Evolutionary conservation across 257 asterid species (phyloP), one percentile per base, ranked within the genome.

Genomic region (Solanum lycopersicoides): DNA sequence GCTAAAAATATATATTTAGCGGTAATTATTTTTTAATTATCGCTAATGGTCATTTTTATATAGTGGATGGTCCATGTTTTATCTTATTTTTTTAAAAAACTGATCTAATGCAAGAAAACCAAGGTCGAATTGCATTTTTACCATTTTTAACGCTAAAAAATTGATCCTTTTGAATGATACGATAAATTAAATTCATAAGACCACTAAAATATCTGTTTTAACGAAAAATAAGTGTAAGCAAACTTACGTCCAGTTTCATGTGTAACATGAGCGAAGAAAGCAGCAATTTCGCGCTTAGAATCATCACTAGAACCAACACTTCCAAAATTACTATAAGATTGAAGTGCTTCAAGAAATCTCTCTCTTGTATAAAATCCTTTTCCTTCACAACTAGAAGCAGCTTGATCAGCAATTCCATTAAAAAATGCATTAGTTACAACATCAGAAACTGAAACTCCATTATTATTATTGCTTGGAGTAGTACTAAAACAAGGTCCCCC

Each of bases 181-280:
- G 71, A 37, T n/a, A 3, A 23, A 63, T 25, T n/a, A n/a, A n/a
- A 65, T n/a, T n/a, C 2, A 23, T n/a, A n/a, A n/a, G 71, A 23
- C 3, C 16, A 63, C 20, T 65, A 65, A 65, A 59, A 2, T 6
- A 59, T 21, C 2, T 4, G 2, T 20, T 59, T 65, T 25, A 65
- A 65, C 12, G 3, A 2, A 65, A n/a, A 11, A 11, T 1, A 63
- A 4, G 71, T 2, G 14, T 0, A 23, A 23, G 3, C 12, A 18
- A 20, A 69, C 76, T 30, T 88, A 92, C 94, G 88, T 60, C 92
- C 93, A 73, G 95, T 92, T 73, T 92, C 93, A 84, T 91, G 95
- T 3, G 93, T 88, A 50, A 90, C 92, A 53, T 93, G 95, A 2
- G 95, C 95, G 37, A 93, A 93, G 75, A 92, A 90, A 23, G 95